These are phyloP conservation scores for Astragalus glycyphyllos DNA, from an alignment of 306 rosid species.

Conservation along the genomic window DNA sequence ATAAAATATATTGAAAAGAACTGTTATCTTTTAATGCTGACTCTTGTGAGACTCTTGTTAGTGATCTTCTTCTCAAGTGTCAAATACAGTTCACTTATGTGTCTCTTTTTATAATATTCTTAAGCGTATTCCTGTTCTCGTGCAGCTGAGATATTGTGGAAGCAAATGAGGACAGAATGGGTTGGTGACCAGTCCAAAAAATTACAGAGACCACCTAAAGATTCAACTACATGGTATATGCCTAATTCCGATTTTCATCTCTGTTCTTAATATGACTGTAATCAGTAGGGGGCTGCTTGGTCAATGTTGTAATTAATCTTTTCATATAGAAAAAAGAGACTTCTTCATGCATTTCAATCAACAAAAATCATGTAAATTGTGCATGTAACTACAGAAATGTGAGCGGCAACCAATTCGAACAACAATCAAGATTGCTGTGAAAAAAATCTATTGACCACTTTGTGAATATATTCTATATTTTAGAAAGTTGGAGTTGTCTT, in stretches of 20 bases:
- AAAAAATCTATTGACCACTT: constrained; percentile 1
- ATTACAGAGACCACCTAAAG: constrained; percentile 46
- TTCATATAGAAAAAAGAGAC: background rate
- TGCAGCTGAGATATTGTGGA: constrained; percentile 79
- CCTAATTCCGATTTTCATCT: constrained; percentile 10
- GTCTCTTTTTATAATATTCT: constrained; percentile 17
- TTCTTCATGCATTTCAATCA: background rate
- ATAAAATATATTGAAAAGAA: background rate
- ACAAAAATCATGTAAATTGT: background rate
- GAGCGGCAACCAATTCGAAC: constrained; percentile 7
- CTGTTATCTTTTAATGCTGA: constrained; percentile 1
- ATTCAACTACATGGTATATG: constrained; percentile 61
- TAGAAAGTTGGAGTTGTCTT: constrained; percentile 9
- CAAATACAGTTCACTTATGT: background rate
- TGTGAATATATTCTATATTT: constrained; percentile 17
- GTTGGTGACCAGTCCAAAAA: constrained; percentile 55
- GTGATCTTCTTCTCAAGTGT: background rate
- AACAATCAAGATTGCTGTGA: constrained; percentile 2
- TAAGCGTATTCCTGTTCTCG: constrained; percentile 12
- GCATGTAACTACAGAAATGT: constrained; percentile 2
- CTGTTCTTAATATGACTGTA: background rate
- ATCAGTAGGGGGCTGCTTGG: background rate
- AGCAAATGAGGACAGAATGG: constrained; percentile 63
- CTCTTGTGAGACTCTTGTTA: constrained; percentile 7
- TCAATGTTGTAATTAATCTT: background rate